Conservation (phyloP, 345 rosid species). For the Lenwebbia sp. region DNA sequence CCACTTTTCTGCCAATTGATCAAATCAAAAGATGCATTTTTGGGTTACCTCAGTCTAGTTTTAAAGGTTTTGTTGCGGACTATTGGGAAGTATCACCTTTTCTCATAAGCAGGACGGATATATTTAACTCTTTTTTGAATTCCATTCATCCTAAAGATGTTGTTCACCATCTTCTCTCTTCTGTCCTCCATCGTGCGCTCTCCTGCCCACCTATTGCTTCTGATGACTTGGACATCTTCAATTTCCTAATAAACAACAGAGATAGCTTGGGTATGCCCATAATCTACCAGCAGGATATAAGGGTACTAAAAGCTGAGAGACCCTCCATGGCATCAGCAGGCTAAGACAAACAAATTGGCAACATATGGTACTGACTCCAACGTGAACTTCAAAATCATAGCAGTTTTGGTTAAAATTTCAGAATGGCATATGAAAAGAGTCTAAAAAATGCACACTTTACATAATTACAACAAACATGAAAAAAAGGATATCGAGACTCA, state of each 20-base stretch:
- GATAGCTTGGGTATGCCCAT: slow-evolving; percentile 38
- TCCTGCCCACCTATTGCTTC: slow-evolving; percentile 46
- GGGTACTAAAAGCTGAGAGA: slow-evolving; percentile 37
- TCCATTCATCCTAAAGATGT: slow-evolving; percentile 6
- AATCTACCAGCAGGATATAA: slow-evolving; percentile 38
- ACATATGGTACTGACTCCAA: background rate
- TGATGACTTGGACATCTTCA: slow-evolving; percentile 36
- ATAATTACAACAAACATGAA: background rate
- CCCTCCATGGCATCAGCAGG: background rate
- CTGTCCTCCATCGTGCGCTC: slow-evolving; percentile 18
- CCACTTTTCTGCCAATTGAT: slow-evolving; percentile 2
- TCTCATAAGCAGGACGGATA: slow-evolving; percentile 16
- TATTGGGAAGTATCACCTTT: slow-evolving; percentile 41
- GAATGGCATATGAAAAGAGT: background rate
- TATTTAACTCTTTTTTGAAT: slow-evolving; percentile 16
- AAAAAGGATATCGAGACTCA: background rate
- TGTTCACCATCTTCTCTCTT: slow-evolving; percentile 15
- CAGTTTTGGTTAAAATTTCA: background rate
- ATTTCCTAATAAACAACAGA: slow-evolving; percentile 29
- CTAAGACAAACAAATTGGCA: background rate
- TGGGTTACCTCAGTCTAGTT: slow-evolving; percentile 12
- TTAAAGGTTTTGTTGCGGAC: slow-evolving; percentile 20
- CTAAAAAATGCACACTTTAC: background rate
- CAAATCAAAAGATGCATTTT: slow-evolving; percentile 18
- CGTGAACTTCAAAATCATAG: background rate